Base-by-base conservation (phyloP, 2,329 filamentous ascomycete species). In the Zymoseptoria crescenta region DNA sequence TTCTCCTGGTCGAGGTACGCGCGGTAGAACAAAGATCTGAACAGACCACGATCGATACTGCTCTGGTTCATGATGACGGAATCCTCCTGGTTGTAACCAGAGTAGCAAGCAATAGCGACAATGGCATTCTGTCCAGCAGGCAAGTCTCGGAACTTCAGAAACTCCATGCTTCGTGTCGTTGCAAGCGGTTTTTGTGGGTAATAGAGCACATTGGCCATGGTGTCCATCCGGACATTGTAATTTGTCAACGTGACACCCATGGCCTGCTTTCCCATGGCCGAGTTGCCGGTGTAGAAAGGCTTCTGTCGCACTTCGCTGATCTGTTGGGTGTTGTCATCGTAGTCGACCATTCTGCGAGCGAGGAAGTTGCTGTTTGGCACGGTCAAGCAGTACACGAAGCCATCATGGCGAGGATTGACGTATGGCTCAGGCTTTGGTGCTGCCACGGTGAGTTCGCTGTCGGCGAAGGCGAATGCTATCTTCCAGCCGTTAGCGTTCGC, bases 11-110 rank as follows among this genome's bases (percentile, higher is more conserved):
- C 94, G 30, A 91, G 95, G 76, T 99, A 99, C 9, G 93, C 91
- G 67, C 95, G 87, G 83, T 96, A 99, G 80, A 97, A 99, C 57
- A 99, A 78, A 83, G 91, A 96, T 70, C 95, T 85, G 87, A 99
- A 99, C 4, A 99, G 81, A 63, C 94, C 94, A 71, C 94, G 89
- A 75, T 99, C 94, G 70, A 99, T 97, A 75, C 91, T 96, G 78
- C 91, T 96, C 79, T 99, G 94, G 75, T 99, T 99, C 94, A 99
- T 97, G 70, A 99, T 96, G 67, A 99, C 93, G 66, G 94, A 99
- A 85, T 99, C 94, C 91, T 99, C 94, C 74, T 99, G 95, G 76
- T 99, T 99, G 80, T 99, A 99, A 61, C 94, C 94, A 57, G 92
- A 96, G 77, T 99, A 99, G 74, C 89, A 95, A 60, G 91, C 87